A percentile compares a stretch with the other conserved stretches of the same genome.
Evolutionary conservation across 768 basidiomycete species (phyloP).

Genomic region (Pulveroboletus sp.): DNA sequence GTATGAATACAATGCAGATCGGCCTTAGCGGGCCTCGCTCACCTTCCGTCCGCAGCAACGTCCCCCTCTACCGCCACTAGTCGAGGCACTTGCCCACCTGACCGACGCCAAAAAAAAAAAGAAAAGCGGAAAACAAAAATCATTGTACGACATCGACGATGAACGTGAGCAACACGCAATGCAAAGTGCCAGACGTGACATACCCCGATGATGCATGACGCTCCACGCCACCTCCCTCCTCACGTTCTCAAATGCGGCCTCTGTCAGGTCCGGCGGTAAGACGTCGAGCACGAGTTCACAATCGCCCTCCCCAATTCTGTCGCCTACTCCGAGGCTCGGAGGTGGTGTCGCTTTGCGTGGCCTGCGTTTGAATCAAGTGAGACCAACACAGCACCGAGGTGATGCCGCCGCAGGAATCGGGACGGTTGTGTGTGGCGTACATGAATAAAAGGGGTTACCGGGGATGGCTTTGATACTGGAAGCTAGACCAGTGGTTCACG

Average conservation of each 20-base stretch:
- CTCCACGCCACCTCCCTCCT: constrained; percentile 66
- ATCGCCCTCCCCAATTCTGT: constrained; percentile 62
- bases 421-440: too few species aligned
- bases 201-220: constrained; percentile 71
- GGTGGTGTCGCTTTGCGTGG: constrained; percentile 12
- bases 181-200: constrained; percentile 8
- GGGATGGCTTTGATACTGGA: neutral
- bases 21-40: constrained; percentile 13
- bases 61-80: constrained; percentile 59
- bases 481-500: neutral
- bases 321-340: constrained; percentile 31
- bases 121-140: neutral
- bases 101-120: neutral
- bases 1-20: constrained; percentile 1
- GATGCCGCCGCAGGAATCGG: neutral
- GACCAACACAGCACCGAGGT: neutral
- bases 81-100: constrained; percentile 71
- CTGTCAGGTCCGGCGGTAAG: constrained; percentile 52
- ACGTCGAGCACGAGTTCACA: constrained; percentile 54
- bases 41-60: constrained; percentile 49
- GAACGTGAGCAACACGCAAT: neutral
- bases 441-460: constrained; percentile 4
- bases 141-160: neutral
- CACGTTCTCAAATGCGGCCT: constrained; percentile 52
- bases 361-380: constrained; percentile 11